Evolutionary conservation across 768 basidiomycete species (phyloP).

Genomic region (Leccinum disarticulatum): DNA sequence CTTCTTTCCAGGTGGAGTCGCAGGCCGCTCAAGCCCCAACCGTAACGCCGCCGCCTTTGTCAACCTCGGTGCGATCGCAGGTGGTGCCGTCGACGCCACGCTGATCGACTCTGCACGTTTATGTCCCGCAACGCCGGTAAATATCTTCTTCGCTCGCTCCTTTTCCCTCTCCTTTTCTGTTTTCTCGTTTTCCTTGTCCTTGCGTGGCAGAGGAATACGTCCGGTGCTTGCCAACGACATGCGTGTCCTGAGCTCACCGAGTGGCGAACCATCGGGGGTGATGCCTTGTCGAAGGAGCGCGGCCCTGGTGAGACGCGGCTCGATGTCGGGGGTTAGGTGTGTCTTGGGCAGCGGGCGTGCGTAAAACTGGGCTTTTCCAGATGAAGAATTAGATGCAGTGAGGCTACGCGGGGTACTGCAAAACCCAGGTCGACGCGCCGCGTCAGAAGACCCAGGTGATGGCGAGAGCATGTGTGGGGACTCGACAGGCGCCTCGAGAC

Average conservation of each 20-base stretch:
- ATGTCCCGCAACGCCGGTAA: slow-evolving; percentile 80
- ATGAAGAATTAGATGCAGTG: slow-evolving; percentile 34
- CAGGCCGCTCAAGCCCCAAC: slow-evolving; percentile 49
- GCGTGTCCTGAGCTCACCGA: slow-evolving; percentile 19
- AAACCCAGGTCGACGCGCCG: slow-evolving; percentile 21
- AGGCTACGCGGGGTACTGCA: slow-evolving; percentile 29
- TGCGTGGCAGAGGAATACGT: slow-evolving; percentile 29
- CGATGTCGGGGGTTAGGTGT: slow-evolving; percentile 61
- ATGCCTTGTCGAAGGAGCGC: slow-evolving; percentile 71
- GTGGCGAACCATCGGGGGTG: slow-evolving; percentile 37
- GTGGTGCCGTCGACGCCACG: slow-evolving; percentile 76
- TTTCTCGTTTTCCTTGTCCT: slow-evolving; percentile 28
- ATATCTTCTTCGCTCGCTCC: slow-evolving; percentile 61
- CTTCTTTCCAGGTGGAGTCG: slow-evolving; percentile 39
- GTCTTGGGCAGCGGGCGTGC: slow-evolving; percentile 70
- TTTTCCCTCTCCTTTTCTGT: slow-evolving; percentile 59
- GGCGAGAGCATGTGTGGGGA: slow-evolving; percentile 43
- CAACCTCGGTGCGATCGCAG: slow-evolving; percentile 70
- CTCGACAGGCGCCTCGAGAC: slow-evolving; percentile 42
- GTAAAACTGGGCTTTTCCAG: slow-evolving; percentile 55
- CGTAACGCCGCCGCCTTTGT: slow-evolving; percentile 73
- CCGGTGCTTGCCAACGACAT: slow-evolving; percentile 37
- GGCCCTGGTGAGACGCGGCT: slow-evolving; percentile 74
- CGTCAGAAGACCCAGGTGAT: slow-evolving; percentile 24
- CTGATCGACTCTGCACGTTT: slow-evolving; percentile 65